phyloP scores from a whole-genome alignment of 1,139 yeast species.

The Schwanniomyces etchellsii region DNA sequence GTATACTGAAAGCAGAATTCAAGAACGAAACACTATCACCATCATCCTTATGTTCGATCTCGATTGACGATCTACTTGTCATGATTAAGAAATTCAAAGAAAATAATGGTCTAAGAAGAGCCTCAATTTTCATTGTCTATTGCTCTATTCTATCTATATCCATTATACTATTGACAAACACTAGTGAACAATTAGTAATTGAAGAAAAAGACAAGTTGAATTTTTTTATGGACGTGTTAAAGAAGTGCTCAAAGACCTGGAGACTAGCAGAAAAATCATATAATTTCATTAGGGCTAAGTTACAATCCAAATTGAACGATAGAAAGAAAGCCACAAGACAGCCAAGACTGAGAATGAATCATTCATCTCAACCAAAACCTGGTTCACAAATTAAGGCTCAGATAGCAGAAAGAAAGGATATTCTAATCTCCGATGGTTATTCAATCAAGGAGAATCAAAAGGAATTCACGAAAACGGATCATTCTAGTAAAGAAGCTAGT shows the following conservation, averaged over 20 bases:
- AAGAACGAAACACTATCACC: constrained; percentile 20
- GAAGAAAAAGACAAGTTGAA: constrained; percentile 23
- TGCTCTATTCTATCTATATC: constrained; percentile 44
- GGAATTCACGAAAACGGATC: not conserved
- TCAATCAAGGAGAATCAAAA: not conserved
- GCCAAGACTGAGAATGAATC: not conserved
- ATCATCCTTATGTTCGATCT: constrained; percentile 30
- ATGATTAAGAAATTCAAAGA: constrained; percentile 31
- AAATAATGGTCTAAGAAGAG: constrained; percentile 37
- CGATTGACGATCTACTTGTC: constrained; percentile 37
- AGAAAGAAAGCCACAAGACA: not conserved
- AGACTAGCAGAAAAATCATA: constrained; percentile 44
- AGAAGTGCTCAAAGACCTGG: constrained; percentile 43
- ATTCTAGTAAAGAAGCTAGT: not conserved
- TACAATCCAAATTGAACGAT: constrained; percentile 12
- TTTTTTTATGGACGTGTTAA: constrained; percentile 34
- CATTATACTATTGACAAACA: constrained; percentile 34
- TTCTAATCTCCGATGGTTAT: no score
- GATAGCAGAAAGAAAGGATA: not conserved
- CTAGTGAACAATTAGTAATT: constrained; percentile 20
- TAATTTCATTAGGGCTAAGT: constrained; percentile 32
- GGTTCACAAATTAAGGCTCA: not conserved
- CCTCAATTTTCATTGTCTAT: constrained; percentile 43
- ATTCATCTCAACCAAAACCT: not conserved
- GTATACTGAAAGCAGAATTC: constrained; percentile 11